Evolutionary conservation across 768 basidiomycete species (phyloP), one percentile per base, ranked within the genome.

Genomic region (Tricholoma furcatifolium): DNA sequence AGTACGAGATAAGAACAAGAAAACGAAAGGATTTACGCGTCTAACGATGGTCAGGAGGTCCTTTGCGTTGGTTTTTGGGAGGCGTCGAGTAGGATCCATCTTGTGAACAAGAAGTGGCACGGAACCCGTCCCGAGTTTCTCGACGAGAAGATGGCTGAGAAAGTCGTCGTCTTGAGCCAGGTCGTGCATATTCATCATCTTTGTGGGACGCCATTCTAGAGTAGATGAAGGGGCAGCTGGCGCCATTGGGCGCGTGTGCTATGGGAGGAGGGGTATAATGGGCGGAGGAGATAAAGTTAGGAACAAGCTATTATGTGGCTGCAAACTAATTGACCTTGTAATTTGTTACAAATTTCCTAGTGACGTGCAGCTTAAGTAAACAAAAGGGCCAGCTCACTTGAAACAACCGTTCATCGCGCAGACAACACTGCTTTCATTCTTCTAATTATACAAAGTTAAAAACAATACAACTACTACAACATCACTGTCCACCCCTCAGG

Each of bases 81-180:
- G 78, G 44, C 83, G 78, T 50, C 88, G 79, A 55, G 82, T 79
- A 21, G 86, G 74, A 67, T 93, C 90, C 91, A 93, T 93, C 70
- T 91, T 93, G 75, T 93, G 91, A 12, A 93, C 91, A 51, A 85
- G 80, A 48, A 93, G 78, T n/a, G 91, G 91, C 7, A 87, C 85
- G 7, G 67, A 69, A 30, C 87, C 87, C 3, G 90, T 90, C 40
- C 91, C 91, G 31, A 93, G 82, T 62, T 92, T 92, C 73, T 93
- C 91, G 56, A 93, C 88, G 52, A 93, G 83, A 35, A 93, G 79
- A 73, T 93, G 88, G 64, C 87, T 88, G 67, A 93, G 84, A 68
- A 92, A 93, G 72, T 93, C 91, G 68, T 93, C 91, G 72, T 93
- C 91, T 69, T 83, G 85, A 63, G 91, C 88, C 56, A 93, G 81